phyloP scores from a whole-genome alignment of 148 eudicot species.

The Cornus controversa region DNA sequence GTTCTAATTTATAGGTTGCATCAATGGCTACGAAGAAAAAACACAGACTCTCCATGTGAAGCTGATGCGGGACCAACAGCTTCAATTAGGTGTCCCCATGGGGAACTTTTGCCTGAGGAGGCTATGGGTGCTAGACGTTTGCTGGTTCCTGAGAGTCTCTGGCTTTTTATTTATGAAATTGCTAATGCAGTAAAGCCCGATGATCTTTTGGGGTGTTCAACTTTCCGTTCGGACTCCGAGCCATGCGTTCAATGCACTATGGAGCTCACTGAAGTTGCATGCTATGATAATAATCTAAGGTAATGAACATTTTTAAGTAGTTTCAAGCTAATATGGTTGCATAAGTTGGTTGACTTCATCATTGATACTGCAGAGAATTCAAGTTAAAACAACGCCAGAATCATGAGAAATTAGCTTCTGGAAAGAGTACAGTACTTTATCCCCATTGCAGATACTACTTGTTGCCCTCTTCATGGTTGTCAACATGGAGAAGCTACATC shows the following conservation, averaged over 20 bases:
- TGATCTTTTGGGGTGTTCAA: conserved; percentile 66
- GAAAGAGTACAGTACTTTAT: conserved; percentile 53
- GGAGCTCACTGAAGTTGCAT: conserved; percentile 69
- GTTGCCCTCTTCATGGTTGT: conserved; percentile 86
- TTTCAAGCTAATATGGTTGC: not conserved
- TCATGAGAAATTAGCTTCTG: conserved; percentile 83
- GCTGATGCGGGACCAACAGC: conserved; percentile 97
- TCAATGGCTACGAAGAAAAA: conserved; percentile 85
- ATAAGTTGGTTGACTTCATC: conserved; percentile 22
- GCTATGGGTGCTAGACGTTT: conserved; percentile 84
- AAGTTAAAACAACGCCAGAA: conserved; percentile 76
- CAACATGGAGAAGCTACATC: conserved; percentile 77
- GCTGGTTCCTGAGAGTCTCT: conserved; percentile 78
- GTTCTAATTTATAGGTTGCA: conserved; percentile 60
- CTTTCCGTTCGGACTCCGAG: conserved; percentile 65
- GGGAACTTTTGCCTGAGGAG: conserved; percentile 82
- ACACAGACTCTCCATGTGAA: conserved; percentile 68
- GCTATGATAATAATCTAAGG: conserved; percentile 68
- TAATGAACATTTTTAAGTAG: conserved; percentile 18
- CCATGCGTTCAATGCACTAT: conserved; percentile 61
- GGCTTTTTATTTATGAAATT: conserved; percentile 70
- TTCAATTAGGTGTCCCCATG: conserved; percentile 87
- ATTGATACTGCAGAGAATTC: conserved; percentile 58
- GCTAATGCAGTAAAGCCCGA: conserved; percentile 79
- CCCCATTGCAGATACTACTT: conserved; percentile 62